phyloP scores from a whole-genome alignment of 1,284 basidiomycete genomes.

The Tylopilus sp. region DNA sequence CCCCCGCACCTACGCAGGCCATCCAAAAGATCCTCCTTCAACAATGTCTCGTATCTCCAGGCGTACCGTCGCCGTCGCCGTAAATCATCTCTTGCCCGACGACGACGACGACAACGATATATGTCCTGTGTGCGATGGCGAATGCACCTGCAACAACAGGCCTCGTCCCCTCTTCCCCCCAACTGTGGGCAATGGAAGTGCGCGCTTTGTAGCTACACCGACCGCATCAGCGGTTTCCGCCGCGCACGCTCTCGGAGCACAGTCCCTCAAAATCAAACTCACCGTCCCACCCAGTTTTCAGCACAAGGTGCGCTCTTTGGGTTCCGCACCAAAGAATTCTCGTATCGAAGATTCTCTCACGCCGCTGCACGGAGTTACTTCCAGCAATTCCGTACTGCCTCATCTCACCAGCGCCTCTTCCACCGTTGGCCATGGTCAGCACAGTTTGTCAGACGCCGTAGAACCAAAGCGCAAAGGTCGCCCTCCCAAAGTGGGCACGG shows the following conservation, averaged over 20 bases:
- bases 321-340: slow-evolving; percentile 23
- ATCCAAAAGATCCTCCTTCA: slow-evolving; percentile 53
- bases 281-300: slow-evolving; percentile 55
- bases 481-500: slow-evolving; percentile 44
- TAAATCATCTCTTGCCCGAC: slow-evolving; percentile 35
- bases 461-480: slow-evolving; percentile 51
- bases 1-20: slow-evolving; percentile 37
- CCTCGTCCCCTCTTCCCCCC: slow-evolving; percentile 26
- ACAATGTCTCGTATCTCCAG: slow-evolving; percentile 63
- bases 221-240: slow-evolving; percentile 24
- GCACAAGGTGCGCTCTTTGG: slow-evolving; percentile 36
- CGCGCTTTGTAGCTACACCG: slow-evolving; percentile 28
- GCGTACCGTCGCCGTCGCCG: slow-evolving; percentile 53
- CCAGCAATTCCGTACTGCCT: slow-evolving; percentile 15
- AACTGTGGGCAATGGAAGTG: slow-evolving; percentile 28
- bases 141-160: slow-evolving; percentile 66
- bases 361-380: slow-evolving; percentile 17
- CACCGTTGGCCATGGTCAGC: slow-evolving; percentile 29
- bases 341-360: slow-evolving; percentile 15
- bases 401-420: slow-evolving; percentile 17
- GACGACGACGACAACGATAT: slow-evolving; percentile 78
- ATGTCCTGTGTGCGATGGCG: slow-evolving; percentile 80
- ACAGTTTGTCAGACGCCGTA: slow-evolving; percentile 28
- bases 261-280: slow-evolving; percentile 70
- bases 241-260: slow-evolving; percentile 27